These are phyloP conservation scores for Penicillium sp. DNA, from an alignment of 2,329 filamentous ascomycete genomes.

Conservation along the genomic window DNA sequence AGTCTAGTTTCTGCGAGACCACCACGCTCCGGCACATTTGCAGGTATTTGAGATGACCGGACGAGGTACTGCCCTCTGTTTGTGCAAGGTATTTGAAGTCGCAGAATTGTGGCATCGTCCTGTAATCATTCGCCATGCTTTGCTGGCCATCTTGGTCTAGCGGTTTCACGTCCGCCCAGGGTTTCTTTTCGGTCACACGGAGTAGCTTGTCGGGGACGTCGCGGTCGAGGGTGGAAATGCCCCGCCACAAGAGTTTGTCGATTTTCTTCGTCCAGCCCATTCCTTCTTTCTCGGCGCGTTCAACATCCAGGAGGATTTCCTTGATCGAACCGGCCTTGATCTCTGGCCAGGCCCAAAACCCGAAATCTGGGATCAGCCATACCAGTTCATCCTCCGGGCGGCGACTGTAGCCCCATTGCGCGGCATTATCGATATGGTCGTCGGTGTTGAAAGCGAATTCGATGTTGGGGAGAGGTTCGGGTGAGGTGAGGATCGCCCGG, in stretches of 20 bases:
- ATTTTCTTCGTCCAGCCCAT: constrained; percentile 35
- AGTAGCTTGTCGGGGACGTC: constrained; percentile 40
- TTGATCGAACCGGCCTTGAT: constrained; percentile 25
- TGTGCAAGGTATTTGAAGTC: constrained; percentile 54
- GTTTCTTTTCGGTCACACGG: constrained; percentile 35
- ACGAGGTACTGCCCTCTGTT: constrained; percentile 55
- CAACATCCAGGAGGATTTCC: constrained; percentile 30
- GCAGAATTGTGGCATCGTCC: constrained; percentile 55
- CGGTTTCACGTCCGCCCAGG: constrained; percentile 48
- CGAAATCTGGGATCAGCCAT: constrained; percentile 56
- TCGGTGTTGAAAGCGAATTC: constrained; percentile 48
- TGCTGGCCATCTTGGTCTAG: constrained; percentile 39
- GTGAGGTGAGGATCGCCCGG: constrained; percentile 44
- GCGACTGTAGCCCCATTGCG: constrained; percentile 45
- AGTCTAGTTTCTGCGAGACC: constrained; percentile 49
- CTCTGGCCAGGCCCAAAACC: constrained; percentile 50
- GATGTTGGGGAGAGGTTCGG: constrained; percentile 42
- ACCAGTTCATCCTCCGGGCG: constrained; percentile 38
- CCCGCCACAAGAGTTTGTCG: constrained; percentile 49
- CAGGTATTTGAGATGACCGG: constrained; percentile 53
- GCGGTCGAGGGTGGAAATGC: constrained; percentile 40
- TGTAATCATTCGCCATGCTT: constrained; percentile 39
- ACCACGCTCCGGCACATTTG: constrained; percentile 53
- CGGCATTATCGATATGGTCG: constrained; percentile 43
- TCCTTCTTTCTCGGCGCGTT: constrained; percentile 18